Evolutionary conservation across 176 grass and related monocot species (phyloP).

Genomic region (Themeda triandra): DNA sequence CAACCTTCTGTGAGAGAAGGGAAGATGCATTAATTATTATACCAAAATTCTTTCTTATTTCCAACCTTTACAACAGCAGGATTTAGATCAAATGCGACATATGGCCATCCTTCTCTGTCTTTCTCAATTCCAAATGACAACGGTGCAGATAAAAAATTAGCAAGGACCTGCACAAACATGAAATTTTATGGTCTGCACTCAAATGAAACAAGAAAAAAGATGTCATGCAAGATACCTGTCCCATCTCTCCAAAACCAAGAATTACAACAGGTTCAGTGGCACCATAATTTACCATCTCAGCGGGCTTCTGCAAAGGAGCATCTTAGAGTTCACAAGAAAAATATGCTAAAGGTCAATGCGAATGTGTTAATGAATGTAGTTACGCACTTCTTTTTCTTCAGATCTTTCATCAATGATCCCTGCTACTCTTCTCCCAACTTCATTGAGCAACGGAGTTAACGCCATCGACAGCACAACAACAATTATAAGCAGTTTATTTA

Average conservation of each 20-base stretch:
- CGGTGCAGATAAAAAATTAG: slow-evolving; percentile 85
- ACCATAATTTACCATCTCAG: slow-evolving; percentile 62
- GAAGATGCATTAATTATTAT: not conserved
- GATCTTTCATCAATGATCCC: slow-evolving; percentile 71
- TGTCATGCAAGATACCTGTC: slow-evolving; percentile 52
- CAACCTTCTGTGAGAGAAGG: not conserved
- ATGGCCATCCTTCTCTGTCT: slow-evolving; percentile 65
- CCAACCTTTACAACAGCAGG: slow-evolving; percentile 88
- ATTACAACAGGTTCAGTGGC: slow-evolving; percentile 89
- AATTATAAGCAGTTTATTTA: slow-evolving; percentile 98
- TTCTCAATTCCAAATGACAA: slow-evolving; percentile 67
- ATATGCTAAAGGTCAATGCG: not conserved
- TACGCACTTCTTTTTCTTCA: slow-evolving; percentile 71
- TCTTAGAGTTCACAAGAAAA: slow-evolving; percentile 22
- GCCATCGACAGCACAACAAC: slow-evolving; percentile 98
- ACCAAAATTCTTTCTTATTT: slow-evolving; percentile 14
- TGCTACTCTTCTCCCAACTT: slow-evolving; percentile 73
- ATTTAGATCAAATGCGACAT: slow-evolving; percentile 94
- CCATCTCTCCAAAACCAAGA: slow-evolving; percentile 96
- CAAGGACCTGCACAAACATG: slow-evolving; percentile 69
- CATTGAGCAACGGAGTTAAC: slow-evolving; percentile 91
- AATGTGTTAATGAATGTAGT: not conserved
- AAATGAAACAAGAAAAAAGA: slow-evolving; percentile 18
- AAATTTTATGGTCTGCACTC: not conserved
- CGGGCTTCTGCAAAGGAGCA: slow-evolving; percentile 59